Evolutionary conservation across 768 basidiomycete species (phyloP).

Genomic region (Trametes meyenii): DNA sequence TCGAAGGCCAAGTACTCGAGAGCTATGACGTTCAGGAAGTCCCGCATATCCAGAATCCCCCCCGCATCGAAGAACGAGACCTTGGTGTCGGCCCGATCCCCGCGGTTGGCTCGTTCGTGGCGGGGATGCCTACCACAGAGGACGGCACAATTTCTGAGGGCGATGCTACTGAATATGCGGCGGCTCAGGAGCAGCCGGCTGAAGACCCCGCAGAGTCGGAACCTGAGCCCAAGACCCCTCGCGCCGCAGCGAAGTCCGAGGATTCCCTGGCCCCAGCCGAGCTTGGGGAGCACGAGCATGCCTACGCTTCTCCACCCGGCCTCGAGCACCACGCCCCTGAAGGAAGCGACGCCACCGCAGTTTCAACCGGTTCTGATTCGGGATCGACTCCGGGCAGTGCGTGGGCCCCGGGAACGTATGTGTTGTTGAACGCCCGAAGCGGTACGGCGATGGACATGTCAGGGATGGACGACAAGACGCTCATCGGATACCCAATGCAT

Average conservation of each 20-base stretch:
- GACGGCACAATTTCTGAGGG: background rate
- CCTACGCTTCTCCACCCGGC: background rate
- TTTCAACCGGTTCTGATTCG: background rate
- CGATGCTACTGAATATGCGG: background rate
- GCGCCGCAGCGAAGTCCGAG: conserved; percentile 17
- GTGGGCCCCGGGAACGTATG: conserved; percentile 28
- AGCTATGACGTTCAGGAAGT: conserved; percentile 6
- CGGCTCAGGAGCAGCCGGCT: background rate
- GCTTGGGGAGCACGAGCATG: background rate
- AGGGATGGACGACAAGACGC: conserved; percentile 24
- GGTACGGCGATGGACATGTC: conserved; percentile 32
- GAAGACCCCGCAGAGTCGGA: background rate
- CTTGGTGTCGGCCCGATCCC: conserved; percentile 12
- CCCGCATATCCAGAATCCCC: conserved; percentile 2
- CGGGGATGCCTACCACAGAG: background rate
- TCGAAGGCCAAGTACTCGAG: background rate
- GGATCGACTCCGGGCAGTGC: conserved; percentile 19
- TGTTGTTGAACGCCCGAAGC: conserved; percentile 29
- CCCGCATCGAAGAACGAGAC: conserved; percentile 1
- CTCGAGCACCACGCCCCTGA: conserved; percentile 7
- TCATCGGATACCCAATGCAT: conserved; percentile 30
- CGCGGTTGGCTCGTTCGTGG: conserved; percentile 2
- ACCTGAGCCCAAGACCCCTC: conserved; percentile 10
- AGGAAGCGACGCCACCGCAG: conserved; percentile 17
- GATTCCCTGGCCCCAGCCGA: conserved; percentile 2